Evolutionary conservation across 1,139 yeast genomes (phyloP).

Genomic region (Saccharomyces pastorianus): DNA sequence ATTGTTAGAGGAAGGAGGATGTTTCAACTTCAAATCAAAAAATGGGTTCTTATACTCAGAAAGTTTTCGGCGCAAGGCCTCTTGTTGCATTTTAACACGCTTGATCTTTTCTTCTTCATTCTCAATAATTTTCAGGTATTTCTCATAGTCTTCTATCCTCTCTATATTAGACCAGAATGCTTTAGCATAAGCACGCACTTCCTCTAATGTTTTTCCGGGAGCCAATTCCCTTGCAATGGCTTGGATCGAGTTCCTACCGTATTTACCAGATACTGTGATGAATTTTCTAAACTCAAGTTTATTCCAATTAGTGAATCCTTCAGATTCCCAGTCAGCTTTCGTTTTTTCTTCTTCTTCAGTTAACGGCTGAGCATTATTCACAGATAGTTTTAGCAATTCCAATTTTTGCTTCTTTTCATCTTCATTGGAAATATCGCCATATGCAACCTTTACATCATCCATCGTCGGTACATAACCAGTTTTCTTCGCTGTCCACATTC

Average conservation of each 20-base stretch:
- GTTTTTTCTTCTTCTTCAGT: constrained; percentile 58
- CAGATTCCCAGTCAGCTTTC: constrained; percentile 45
- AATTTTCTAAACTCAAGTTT: constrained; percentile 66
- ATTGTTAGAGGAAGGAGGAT: constrained; percentile 53
- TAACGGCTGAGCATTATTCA: constrained; percentile 55
- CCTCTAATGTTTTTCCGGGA: constrained; percentile 51
- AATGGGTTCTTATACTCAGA: constrained; percentile 55
- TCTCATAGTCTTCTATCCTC: constrained; percentile 66
- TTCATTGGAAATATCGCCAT: constrained; percentile 34
- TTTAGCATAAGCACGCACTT: constrained; percentile 56
- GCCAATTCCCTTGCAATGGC: constrained; percentile 58
- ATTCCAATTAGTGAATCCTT: constrained; percentile 63
- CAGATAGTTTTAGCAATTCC: constrained; percentile 51
- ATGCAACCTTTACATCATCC: constrained; percentile 35
- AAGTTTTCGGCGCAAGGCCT: constrained; percentile 56
- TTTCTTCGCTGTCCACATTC: constrained; percentile 35
- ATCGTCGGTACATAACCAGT: constrained; percentile 29
- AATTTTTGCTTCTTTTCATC: constrained; percentile 40
- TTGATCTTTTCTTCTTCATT: constrained; percentile 66
- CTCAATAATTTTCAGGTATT: constrained; percentile 58
- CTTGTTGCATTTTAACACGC: constrained; percentile 53
- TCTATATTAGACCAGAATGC: constrained; percentile 60
- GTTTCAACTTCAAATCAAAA: constrained; percentile 52
- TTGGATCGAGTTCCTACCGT: constrained; percentile 58
- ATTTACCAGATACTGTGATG: constrained; percentile 50